Evolutionary conservation across 2,329 filamentous ascomycete genomes (phyloP).

Genomic region (Chrysoporthe deuterocubensis): DNA sequence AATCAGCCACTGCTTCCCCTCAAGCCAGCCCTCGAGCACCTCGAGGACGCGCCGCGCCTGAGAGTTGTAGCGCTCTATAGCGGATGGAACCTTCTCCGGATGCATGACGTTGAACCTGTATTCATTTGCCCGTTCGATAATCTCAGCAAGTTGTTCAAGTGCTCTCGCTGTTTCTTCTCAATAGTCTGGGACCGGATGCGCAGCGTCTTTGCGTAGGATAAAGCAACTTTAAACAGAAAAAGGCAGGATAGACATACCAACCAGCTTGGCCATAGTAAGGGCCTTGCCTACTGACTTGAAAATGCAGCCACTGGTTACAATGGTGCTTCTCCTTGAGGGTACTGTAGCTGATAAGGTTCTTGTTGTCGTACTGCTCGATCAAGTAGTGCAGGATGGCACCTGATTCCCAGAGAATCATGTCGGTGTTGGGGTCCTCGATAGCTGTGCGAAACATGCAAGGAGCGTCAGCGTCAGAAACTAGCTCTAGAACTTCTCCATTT

Average conservation of each 20-base stretch:
- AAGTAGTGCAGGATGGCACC: constrained; percentile 52
- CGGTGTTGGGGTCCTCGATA: constrained; percentile 49
- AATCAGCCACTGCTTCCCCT: not conserved
- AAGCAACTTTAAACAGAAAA: not conserved
- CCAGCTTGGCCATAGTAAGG: constrained; percentile 48
- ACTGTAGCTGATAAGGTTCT: constrained; percentile 31
- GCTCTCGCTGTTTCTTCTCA: not conserved
- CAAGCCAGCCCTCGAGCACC: constrained; percentile 41
- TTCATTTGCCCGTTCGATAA: not conserved
- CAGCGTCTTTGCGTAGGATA: not conserved
- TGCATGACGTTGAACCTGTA: constrained; percentile 40
- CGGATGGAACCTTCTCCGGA: constrained; percentile 11
- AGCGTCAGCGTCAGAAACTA: too few relatives aligned
- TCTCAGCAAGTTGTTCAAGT: not conserved
- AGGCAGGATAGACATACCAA: not conserved
- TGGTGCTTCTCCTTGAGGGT: constrained; percentile 30
- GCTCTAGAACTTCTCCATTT: too few relatives aligned
- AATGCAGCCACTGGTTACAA: constrained; percentile 43
- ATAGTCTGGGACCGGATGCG: not conserved
- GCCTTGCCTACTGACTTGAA: constrained; percentile 49
- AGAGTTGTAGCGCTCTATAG: constrained; percentile 15
- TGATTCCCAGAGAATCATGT: constrained; percentile 47
- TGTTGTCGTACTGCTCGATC: constrained; percentile 38
- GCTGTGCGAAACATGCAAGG: constrained; percentile 28
- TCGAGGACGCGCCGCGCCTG: constrained; percentile 23